phyloP scores from a whole-genome alignment of 2,329 filamentous ascomycete species.

The Cercospora citrullina region DNA sequence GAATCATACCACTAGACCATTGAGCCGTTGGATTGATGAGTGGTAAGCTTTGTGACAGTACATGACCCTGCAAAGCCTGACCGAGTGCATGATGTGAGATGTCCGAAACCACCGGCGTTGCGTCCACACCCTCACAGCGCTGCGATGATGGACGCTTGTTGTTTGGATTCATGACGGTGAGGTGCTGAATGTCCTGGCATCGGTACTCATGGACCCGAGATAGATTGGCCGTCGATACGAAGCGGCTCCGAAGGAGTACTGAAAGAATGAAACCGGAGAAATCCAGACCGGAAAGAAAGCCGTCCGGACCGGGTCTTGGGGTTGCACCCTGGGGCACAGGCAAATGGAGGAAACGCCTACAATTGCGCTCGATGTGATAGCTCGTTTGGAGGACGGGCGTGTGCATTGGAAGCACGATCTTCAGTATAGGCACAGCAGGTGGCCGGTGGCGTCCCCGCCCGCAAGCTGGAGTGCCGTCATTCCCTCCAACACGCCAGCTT shows the following conservation, averaged over 20 bases:
- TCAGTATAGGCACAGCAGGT: neutral
- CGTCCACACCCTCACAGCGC: no score
- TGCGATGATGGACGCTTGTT: no score
- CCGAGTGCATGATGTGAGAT: no score
- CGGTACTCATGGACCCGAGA: neutral
- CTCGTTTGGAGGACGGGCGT: no score
- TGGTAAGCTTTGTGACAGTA: neutral
- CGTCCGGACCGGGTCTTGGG: neutral
- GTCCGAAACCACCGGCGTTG: no score
- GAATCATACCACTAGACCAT: slow-evolving; percentile 10
- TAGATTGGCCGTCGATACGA: neutral
- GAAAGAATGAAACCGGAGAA: neutral
- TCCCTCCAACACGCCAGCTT: neutral
- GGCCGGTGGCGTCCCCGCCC: no score
- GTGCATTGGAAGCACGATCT: neutral
- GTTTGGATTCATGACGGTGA: no score
- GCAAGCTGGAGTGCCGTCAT: no score
- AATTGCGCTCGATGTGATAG: no score
- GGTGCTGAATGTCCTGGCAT: neutral
- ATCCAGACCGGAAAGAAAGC: neutral
- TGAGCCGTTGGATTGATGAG: neutral
- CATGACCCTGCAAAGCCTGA: neutral
- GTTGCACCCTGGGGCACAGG: no score
- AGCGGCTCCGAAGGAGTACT: neutral
- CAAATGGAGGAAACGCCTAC: no score